Conservation (phyloP, 108 stramenopile species). For the Aurantiochytrium sp. region DNA sequence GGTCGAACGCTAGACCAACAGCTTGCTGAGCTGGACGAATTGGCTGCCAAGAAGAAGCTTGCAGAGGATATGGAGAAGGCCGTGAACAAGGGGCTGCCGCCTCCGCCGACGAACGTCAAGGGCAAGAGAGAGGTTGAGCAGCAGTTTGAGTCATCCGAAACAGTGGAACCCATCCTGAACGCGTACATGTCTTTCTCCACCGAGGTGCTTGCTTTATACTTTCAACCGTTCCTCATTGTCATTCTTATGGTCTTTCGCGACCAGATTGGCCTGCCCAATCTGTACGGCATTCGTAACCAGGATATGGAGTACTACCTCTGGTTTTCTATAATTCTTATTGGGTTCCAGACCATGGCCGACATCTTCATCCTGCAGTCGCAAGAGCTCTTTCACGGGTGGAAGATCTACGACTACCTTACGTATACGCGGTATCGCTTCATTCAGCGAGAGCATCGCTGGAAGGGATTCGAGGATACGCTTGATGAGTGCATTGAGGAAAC, state of each 20-base stretch:
- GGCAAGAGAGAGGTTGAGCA: slow-evolving; percentile 39
- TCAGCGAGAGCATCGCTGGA: slow-evolving; percentile 68
- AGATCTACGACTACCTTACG: slow-evolving; percentile 67
- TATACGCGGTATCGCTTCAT: slow-evolving; percentile 61
- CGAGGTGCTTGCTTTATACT: slow-evolving; percentile 54
- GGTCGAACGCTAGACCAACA: slow-evolving; percentile 30
- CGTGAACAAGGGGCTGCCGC: background rate
- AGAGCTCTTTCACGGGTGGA: slow-evolving; percentile 75
- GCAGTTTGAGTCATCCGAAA: slow-evolving; percentile 50
- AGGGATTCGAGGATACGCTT: slow-evolving; percentile 58
- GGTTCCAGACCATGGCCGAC: slow-evolving; percentile 60
- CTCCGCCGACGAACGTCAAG: too few relatives aligned
- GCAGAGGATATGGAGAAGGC: slow-evolving; percentile 7
- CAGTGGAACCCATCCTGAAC: slow-evolving; percentile 68
- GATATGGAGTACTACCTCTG: slow-evolving; percentile 71
- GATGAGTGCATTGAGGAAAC: slow-evolving; percentile 72
- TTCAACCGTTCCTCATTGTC: slow-evolving; percentile 59
- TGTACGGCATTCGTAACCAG: slow-evolving; percentile 68
- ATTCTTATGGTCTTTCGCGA: slow-evolving; percentile 61
- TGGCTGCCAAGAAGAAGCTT: background rate
- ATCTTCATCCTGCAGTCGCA: slow-evolving; percentile 59
- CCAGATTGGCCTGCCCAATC: slow-evolving; percentile 54
- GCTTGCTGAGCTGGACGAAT: slow-evolving; percentile 20
- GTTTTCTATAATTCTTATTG: slow-evolving; percentile 54
- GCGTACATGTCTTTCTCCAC: slow-evolving; percentile 57